phyloP scores from a whole-genome alignment of 495 filamentous ascomycete species.

The Aspergillus steynii region DNA sequence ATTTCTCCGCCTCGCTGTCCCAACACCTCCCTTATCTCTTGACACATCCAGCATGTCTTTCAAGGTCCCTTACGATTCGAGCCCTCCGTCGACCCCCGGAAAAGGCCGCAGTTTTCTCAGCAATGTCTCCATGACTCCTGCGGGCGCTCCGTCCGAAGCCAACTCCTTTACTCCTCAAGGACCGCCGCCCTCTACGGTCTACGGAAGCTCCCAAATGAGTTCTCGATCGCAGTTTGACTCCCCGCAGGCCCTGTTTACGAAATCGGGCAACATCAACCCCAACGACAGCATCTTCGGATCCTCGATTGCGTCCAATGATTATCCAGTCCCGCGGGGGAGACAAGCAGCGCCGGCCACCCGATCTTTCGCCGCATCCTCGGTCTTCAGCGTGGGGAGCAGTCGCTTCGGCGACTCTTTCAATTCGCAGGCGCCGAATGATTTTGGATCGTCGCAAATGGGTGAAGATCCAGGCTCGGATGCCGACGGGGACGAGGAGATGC shows the following conservation, averaged over 20 bases:
- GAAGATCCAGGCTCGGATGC: constrained; percentile 37
- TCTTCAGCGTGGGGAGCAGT: constrained; percentile 41
- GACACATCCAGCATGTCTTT: constrained; percentile 37
- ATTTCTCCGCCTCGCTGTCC: constrained; percentile 4
- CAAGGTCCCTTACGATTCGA: constrained; percentile 38
- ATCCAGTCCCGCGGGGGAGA: constrained; percentile 34
- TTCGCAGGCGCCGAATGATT: constrained; percentile 32
- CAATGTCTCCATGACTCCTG: constrained; percentile 75
- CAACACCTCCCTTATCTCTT: not conserved
- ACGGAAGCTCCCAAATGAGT: constrained; percentile 65
- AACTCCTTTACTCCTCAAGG: constrained; percentile 75
- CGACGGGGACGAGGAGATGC: constrained; percentile 32
- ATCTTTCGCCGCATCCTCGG: constrained; percentile 31
- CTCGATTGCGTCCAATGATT: constrained; percentile 42
- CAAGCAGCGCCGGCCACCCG: constrained; percentile 22
- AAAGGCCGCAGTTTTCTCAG: constrained; percentile 42
- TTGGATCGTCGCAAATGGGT: constrained; percentile 33
- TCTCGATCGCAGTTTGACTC: constrained; percentile 39
- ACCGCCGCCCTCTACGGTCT: constrained; percentile 61
- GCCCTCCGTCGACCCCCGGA: constrained; percentile 43
- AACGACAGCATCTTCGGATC: constrained; percentile 46
- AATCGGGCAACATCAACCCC: constrained; percentile 43
- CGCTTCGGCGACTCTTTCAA: constrained; percentile 39
- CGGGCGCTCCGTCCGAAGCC: constrained; percentile 65
- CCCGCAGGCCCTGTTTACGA: constrained; percentile 37